Conservation (phyloP, 805 yeast species). For the Metschnikowia gelsemii region DNA sequence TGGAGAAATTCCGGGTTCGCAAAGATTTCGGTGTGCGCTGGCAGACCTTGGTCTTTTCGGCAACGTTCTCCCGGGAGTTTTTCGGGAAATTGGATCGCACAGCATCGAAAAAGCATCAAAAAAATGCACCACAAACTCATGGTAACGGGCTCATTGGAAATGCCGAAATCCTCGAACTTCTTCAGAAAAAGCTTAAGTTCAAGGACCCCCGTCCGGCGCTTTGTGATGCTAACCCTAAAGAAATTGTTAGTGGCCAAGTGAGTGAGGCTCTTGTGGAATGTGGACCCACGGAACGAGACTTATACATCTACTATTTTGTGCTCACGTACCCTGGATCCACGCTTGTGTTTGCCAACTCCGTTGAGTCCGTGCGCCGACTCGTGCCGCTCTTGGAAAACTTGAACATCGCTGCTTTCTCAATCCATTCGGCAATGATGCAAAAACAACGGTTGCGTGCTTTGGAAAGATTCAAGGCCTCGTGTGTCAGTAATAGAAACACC, state of each 20-base stretch:
- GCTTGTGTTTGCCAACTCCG: constrained; percentile 90
- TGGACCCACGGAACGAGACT: constrained; percentile 84
- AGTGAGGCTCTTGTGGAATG: constrained; percentile 90
- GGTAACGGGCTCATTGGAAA: constrained; percentile 35
- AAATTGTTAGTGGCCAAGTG: constrained; percentile 69
- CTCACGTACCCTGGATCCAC: constrained; percentile 86
- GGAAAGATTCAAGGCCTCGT: constrained; percentile 70
- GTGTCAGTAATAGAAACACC: constrained; percentile 47
- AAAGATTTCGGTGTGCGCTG: constrained; percentile 45
- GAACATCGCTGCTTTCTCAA: constrained; percentile 65
- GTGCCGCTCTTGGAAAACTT: constrained; percentile 72
- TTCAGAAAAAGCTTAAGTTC: constrained; percentile 71
- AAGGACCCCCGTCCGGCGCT: constrained; percentile 63
- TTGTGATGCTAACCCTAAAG: constrained; percentile 85
- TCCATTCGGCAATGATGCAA: constrained; percentile 94
- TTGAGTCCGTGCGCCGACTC: constrained; percentile 87
- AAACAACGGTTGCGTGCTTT: constrained; percentile 84
- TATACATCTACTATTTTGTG: constrained; percentile 83
- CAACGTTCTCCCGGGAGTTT: constrained; percentile 83
- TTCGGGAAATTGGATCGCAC: constrained; percentile 64
- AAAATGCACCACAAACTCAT: constrained; percentile 19
- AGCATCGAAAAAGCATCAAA: too few species aligned
- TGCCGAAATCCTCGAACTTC: constrained; percentile 62
- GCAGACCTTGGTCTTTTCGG: constrained; percentile 93
- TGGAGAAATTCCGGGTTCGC: constrained; percentile 50